Conservation (phyloP, 2,329 filamentous ascomycete genomes). For the Cryphonectria nitschkei region DNA sequence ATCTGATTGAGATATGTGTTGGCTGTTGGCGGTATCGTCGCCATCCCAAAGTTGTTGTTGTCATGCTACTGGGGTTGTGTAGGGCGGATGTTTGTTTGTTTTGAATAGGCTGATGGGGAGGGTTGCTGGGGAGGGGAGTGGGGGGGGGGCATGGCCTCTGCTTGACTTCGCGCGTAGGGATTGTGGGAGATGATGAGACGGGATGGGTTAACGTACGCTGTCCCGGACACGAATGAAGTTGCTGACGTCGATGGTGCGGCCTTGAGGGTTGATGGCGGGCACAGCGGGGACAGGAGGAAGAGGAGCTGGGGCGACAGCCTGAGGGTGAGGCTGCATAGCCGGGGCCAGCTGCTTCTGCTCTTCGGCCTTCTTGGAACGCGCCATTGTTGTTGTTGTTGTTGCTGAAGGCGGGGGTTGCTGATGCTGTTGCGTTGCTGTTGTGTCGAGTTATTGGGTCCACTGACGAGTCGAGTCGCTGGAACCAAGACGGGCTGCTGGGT, state of each 20-base stretch:
- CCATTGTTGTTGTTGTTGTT: conserved; percentile 37
- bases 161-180: not conserved
- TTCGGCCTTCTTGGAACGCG: conserved; percentile 45
- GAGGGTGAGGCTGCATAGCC: conserved; percentile 21
- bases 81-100: not conserved
- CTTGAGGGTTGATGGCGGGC: conserved; percentile 22
- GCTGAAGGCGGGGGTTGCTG: not conserved
- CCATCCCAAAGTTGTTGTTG: not conserved
- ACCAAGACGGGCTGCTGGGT: not conserved
- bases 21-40: not conserved
- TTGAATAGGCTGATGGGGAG: not conserved
- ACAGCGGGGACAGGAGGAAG: conserved; percentile 19
- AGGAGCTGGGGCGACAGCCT: conserved; percentile 15
- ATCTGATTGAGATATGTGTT: not conserved
- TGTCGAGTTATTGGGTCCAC: conserved; percentile 2
- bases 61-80: not conserved
- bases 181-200: conserved; percentile 8
- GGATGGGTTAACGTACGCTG: conserved; percentile 63
- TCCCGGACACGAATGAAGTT: conserved; percentile 82
- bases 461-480: conserved; percentile 9
- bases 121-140: not conserved
- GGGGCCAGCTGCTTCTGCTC: conserved; percentile 30
- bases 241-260: conserved; percentile 65
- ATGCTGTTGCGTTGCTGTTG: not conserved
- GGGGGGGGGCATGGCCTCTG: not conserved